Percentiles rank a stretch among this genome's conserved stretches.
Evolutionary conservation across 306 rosid genomes (phyloP).

Genomic region (Quercus agrifolia): DNA sequence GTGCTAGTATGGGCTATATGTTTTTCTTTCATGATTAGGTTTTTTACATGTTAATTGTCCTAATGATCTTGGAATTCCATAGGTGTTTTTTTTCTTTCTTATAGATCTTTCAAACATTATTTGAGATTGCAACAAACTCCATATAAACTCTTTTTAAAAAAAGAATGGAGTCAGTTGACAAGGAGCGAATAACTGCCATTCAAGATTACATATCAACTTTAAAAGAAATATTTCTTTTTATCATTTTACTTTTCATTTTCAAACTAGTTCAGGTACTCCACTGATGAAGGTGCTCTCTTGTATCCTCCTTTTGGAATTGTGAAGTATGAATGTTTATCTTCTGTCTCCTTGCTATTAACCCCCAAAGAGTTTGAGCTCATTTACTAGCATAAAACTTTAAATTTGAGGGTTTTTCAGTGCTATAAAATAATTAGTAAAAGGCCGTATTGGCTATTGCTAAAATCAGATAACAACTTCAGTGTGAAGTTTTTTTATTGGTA

Average conservation of each 20-base stretch:
- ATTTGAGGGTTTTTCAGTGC: not conserved
- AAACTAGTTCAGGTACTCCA: not conserved
- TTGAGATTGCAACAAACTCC: not conserved
- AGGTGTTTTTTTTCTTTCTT: conserved; percentile 5
- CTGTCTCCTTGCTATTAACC: not conserved
- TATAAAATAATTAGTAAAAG: not conserved
- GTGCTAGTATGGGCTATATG: conserved; percentile 6
- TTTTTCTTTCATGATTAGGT: not conserved
- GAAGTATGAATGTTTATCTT: not conserved
- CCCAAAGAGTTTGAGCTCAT: not conserved
- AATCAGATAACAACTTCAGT: not conserved
- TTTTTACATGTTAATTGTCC: not conserved
- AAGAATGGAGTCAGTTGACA: not conserved
- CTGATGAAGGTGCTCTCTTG: not conserved
- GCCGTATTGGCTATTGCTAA: not conserved
- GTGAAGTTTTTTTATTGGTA: not conserved
- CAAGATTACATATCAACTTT: not conserved
- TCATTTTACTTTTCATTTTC: not conserved
- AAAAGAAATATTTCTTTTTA: not conserved
- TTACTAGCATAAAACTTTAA: not conserved
- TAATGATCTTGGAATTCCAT: not conserved
- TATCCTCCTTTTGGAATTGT: not conserved
- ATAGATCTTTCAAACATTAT: conserved; percentile 13
- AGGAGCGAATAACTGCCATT: not conserved
- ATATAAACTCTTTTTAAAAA: not conserved